Base-by-base conservation (phyloP, 1,284 basidiomycete genomes). In the Thelephora terrestris region DNA sequence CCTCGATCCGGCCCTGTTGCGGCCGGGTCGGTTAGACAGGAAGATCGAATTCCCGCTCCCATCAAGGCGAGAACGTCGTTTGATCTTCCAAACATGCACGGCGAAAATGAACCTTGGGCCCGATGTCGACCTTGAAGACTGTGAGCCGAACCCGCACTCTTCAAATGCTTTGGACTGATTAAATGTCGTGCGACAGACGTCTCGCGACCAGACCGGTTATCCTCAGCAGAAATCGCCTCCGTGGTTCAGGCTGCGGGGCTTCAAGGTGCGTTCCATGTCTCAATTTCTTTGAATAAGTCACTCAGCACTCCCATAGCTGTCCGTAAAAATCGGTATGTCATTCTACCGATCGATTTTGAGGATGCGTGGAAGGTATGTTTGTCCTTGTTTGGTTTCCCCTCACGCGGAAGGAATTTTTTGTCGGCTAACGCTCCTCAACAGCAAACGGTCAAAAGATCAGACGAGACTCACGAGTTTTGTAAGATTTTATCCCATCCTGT, bases 21-120 rank as follows among this genome's bases (percentile, higher is more conserved):
- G 96, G 62, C 96, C 96, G 40, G 96, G 96, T 64, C 91, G 96
- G 63, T 75, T 99, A 14, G 96, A 99, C 70, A 75, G 96, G 61
- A 99, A 99, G 75, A 99, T 99, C 57, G 96, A 99, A 67, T 99
- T 99, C 74, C 96, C 96, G 4, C 73, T 89, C 46, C 96, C 96
- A 25, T 91, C 91, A 24, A 75, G 96, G 52, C 80, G 96, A 58
- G 96, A 99, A 71, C 91, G 94, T 64, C 90, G 96, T 47, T 72
- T 99, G 43, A 95, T 99, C 58, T 99, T 98, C 85, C 96, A 99
- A 66, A 98, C 96, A 9, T 90, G 93, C 49, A 96, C 94, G 4
- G 76, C 78, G 60, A 98, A 96, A 72, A 99, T 99, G 96, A 98
- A 96, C 64, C 76, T 99, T 40, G 86, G 92, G 23, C 92, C 94